Base-by-base conservation (phyloP, 176 grass and related monocot genomes). In the Lolium rigidum region DNA sequence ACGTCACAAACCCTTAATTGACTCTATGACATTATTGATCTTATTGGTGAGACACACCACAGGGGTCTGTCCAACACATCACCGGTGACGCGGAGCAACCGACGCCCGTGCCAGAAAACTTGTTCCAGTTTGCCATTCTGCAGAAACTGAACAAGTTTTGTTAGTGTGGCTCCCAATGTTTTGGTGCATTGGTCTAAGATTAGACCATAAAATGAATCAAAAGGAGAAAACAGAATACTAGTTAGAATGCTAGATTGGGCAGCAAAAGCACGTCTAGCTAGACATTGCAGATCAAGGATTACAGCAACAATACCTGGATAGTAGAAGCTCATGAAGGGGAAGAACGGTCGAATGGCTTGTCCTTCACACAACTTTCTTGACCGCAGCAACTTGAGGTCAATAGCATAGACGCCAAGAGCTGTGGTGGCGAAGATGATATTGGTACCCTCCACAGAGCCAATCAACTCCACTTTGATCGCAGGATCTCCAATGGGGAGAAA, bases 261-360 rank as follows among this genome's bases (percentile, higher is more conserved):
- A 31, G 25, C 25, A 31, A 65, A 31, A 65, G 12, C 5, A 65
- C 2, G 1, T 65, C 62, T 31, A 65, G 25, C 12, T 65, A 65
- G 12, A 31, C 46, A 5, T 47, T 47, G 46, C 9, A 47, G 46
- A 47, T 64, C 12, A 64, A 64, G 61, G 61, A 64, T 64, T 13
- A 64, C 26, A 64, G 24, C 28, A 21, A 64, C 26, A 6, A 31
- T 31, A 65, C 62, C 62, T 55, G 56, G 64, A 46, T 70, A 74
- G 58, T 75, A 14, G 70, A 87, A 87, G 35, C 28, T 56, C 28
- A 55, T 44, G 78, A 55, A 65, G 31, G 69, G 85, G n/a, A 87
- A 39, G 70, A 56, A 2, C 8, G 0, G 0, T 35, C 11, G 77
- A 73, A 26, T 2, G 61, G 1, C 5, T 64, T 69, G 15, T 0